phyloP scores from a whole-genome alignment of 2,329 filamentous ascomycete species.

The Xylaria polymorpha region DNA sequence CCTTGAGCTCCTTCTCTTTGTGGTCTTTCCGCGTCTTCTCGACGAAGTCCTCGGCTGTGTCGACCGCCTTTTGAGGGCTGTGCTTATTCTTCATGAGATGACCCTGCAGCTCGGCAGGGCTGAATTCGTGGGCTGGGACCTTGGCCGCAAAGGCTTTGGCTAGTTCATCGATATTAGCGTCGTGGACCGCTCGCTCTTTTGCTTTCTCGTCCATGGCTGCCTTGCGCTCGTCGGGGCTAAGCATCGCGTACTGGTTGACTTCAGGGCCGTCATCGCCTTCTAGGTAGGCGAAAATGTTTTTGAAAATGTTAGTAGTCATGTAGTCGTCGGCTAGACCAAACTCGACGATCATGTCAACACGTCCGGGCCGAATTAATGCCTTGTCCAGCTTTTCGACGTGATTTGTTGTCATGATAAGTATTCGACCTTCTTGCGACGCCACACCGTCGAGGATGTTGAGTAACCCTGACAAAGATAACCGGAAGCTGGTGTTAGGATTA shows the following conservation, averaged over 20 bases:
- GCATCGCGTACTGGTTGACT: constrained; percentile 38
- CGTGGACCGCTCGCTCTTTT: constrained; percentile 51
- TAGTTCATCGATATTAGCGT: constrained; percentile 58
- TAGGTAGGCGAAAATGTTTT: constrained; percentile 66
- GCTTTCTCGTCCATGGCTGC: constrained; percentile 48
- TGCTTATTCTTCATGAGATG: constrained; percentile 68
- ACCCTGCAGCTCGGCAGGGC: constrained; percentile 70
- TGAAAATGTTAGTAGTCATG: constrained; percentile 67
- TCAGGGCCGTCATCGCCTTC: constrained; percentile 59
- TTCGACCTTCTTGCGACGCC: constrained; percentile 71
- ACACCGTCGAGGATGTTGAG: constrained; percentile 85
- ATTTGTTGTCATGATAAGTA: constrained; percentile 75
- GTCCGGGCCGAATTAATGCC: constrained; percentile 71
- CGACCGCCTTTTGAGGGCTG: constrained; percentile 61
- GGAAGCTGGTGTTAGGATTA: constrained; percentile 31
- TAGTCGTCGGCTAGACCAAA: constrained; percentile 65
- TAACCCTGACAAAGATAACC: constrained; percentile 78
- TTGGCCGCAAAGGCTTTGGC: constrained; percentile 61
- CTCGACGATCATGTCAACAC: constrained; percentile 69
- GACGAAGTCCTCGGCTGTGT: constrained; percentile 61
- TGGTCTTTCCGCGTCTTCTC: constrained; percentile 58
- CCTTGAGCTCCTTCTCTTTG: constrained; percentile 51
- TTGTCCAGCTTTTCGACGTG: constrained; percentile 71
- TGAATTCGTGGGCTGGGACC: constrained; percentile 67
- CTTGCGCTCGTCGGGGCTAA: constrained; percentile 48